Evolutionary conservation across 345 rosid species (phyloP).

Genomic region (Rhizophora mangle): DNA sequence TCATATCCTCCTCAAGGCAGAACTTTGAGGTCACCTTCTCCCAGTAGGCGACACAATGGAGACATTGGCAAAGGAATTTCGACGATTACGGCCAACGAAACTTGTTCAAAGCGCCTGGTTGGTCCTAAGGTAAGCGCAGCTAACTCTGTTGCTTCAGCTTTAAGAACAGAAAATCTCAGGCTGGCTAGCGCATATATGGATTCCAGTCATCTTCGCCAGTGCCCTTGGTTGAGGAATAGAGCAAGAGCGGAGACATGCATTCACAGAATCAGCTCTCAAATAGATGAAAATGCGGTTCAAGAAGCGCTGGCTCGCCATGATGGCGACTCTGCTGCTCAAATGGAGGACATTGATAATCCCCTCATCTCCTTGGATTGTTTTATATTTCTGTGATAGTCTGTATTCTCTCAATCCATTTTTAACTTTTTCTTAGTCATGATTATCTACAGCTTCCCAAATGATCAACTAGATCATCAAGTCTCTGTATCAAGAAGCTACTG

Average conservation of each 20-base stretch:
- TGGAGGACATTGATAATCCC: conserved; percentile 69
- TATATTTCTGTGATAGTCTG: conserved; percentile 55
- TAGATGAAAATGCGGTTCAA: conserved; percentile 39
- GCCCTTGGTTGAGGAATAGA: conserved; percentile 30
- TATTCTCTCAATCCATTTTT: not conserved
- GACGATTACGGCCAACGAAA: conserved; percentile 22
- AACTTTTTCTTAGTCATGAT: not conserved
- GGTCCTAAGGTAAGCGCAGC: conserved; percentile 24
- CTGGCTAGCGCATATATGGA: conserved; percentile 26
- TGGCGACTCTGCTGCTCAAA: conserved; percentile 21
- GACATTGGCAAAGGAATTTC: conserved; percentile 27
- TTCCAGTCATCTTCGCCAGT: conserved; percentile 17
- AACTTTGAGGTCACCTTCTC: conserved; percentile 55
- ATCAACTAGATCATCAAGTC: conserved; percentile 2
- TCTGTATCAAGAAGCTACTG: conserved; percentile 2
- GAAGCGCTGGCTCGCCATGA: conserved; percentile 37
- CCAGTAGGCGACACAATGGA: conserved; percentile 50
- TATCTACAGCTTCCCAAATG: not conserved
- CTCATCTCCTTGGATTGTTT: conserved; percentile 86
- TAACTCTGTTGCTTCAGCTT: conserved; percentile 29
- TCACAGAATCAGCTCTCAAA: conserved; percentile 53
- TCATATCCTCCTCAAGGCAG: no score
- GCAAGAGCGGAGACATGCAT: conserved; percentile 38
- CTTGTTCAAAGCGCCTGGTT: conserved; percentile 30
- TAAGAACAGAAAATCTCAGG: conserved; percentile 36